Evolutionary conservation across 352 stramenopile species (phyloP).

Genomic region (Sclerospora graminicola): DNA sequence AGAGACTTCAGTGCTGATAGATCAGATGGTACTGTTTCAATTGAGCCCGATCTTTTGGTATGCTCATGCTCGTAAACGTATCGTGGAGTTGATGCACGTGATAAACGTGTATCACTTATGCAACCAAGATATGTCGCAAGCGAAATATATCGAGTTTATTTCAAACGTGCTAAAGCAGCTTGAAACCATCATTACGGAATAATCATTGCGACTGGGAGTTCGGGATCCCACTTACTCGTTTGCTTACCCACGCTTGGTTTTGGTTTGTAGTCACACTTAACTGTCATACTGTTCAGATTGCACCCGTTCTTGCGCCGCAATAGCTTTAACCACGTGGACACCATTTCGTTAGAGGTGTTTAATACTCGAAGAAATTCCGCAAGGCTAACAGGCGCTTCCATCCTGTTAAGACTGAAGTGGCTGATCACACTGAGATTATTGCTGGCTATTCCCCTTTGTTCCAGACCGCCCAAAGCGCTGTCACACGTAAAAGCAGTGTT

Average conservation of each 20-base stretch:
- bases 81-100: constrained; percentile 44
- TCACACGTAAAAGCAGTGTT: constrained; percentile 42
- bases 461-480: constrained; percentile 39
- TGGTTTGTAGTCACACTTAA: constrained; percentile 46
- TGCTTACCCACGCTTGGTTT: constrained; percentile 48
- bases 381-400: constrained; percentile 18
- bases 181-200: constrained; percentile 47
- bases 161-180: constrained; percentile 27
- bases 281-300: constrained; percentile 59
- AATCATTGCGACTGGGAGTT: constrained; percentile 37
- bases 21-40: constrained; percentile 68
- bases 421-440: constrained; percentile 34
- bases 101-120: constrained; percentile 36
- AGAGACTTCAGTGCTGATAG: constrained; percentile 48
- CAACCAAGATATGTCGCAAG: constrained; percentile 11
- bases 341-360: constrained; percentile 64
- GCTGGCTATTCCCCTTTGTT: constrained; percentile 44
- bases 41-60: constrained; percentile 68
- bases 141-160: constrained; percentile 16
- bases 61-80: constrained; percentile 36
- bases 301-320: constrained; percentile 71
- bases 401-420: constrained; percentile 21
- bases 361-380: constrained; percentile 55
- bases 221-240: constrained; percentile 56
- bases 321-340: constrained; percentile 66